Evolutionary conservation across 257 asterid species (phyloP), one percentile per base, ranked within the genome.

Genomic region (Eustoma russellianum): DNA sequence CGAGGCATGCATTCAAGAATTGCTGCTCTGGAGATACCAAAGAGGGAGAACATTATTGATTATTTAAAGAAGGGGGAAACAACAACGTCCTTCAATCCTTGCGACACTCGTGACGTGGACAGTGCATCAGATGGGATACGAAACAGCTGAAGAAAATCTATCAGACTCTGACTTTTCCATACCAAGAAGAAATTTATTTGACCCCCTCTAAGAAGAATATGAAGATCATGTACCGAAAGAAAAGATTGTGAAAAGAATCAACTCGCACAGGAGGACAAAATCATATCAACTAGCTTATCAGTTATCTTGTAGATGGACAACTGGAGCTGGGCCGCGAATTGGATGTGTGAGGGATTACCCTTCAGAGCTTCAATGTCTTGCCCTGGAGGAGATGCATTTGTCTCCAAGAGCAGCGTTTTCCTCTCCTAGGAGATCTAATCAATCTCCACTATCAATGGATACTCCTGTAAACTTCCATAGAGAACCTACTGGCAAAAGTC

Each of bases 291-390:
- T 91, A 69, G 98, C 88, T 5, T 54, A 81, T 34, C 96, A 79
- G n/a, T 46, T 91, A 50, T 70, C 89, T 3, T 77, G 92, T 77
- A 80, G 45, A 77, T 91, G 98, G 98, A 80, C 89, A 5, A 87
- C 98, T 1, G 98, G 98, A 46, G 96, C 96, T 0, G 98, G 98
- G 1, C 96, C 98, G 5, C 62, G 97, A 28, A 87, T 91, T 10
- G 98, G 96, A 17, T 87, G 94, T 40, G 74, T 91, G 64, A 71
- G 95, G 74, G 97, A 87, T 55, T 91, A 87, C 66, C 98, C 98
- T 1, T 47, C 70, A 1, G 95, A 87, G 87, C 93, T 91, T 41
- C 94, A 82, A 17, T 17, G 56, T 13, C 82, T 88, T 2, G 96
- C 69, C 4, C 55, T 91, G 2, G 96, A 91, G 74, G 84, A 80